These are phyloP conservation scores for Purshia tridentata DNA, from an alignment of 306 rosid genomes.

Conservation along the genomic window DNA sequence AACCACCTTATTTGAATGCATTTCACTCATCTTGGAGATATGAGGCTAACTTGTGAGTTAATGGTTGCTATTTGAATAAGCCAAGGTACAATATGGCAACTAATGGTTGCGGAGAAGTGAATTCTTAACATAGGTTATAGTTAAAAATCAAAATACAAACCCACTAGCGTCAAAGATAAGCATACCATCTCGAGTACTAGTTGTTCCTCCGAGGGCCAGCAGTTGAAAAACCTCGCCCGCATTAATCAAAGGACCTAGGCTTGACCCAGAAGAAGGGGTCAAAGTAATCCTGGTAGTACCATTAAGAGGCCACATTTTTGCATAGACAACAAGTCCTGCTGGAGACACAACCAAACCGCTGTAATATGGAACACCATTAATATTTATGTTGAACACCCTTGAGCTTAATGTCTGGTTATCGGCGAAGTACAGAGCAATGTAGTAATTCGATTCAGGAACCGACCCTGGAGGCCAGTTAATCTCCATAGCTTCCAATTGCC, in stretches of 20 bases:
- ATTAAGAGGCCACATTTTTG: conserved; percentile 76
- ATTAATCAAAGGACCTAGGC: conserved; percentile 68
- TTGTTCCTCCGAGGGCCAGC: conserved; percentile 63
- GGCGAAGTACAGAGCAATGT: conserved; percentile 81
- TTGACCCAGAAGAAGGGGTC: conserved; percentile 56
- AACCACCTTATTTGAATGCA: not conserved
- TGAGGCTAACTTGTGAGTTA: not conserved
- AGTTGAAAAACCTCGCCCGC: conserved; percentile 73
- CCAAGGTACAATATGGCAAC: not conserved
- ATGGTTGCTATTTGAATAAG: not conserved
- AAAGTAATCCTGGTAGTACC: conserved; percentile 63
- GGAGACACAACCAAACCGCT: conserved; percentile 47
- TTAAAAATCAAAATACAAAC: not conserved
- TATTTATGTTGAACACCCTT: conserved; percentile 53
- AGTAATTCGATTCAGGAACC: conserved; percentile 54
- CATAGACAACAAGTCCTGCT: conserved; percentile 68
- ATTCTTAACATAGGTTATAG: not conserved
- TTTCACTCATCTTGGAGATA: not conserved
- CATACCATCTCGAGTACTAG: conserved; percentile 79
- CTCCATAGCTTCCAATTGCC: conserved; percentile 43
- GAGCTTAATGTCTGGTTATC: conserved; percentile 39
- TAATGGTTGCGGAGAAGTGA: not conserved
- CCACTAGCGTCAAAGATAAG: not conserved
- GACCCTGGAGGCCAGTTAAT: conserved; percentile 63
- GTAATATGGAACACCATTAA: conserved; percentile 64